Base-by-base conservation (phyloP, 2,329 filamentous ascomycete species). In the Aspergillus vadensis region DNA sequence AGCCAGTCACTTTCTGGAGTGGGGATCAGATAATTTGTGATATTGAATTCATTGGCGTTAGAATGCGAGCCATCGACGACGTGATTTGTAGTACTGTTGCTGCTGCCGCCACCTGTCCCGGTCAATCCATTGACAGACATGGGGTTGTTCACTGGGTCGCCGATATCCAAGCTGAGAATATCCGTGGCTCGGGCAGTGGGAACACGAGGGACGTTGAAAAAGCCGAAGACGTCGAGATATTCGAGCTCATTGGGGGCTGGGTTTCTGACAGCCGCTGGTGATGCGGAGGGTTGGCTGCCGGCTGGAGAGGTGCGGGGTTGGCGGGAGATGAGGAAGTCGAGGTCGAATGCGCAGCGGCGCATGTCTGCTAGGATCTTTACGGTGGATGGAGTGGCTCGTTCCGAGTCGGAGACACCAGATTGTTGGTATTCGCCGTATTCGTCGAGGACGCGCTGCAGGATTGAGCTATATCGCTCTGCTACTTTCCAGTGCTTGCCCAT, bases 181-280 rank as follows among this genome's bases (percentile, higher is more conserved):
- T 72, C 71, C 10, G 70, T 64, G 1, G 71, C 70, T 5, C 76
- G 70, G 4, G 71, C 59, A 19, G 79, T 76, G 0, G 85, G 84
- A 23, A 97, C 79, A 17, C 92, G 82, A 1, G 93, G 93, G 58
- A 96, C 87, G 72, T 97, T 97, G 82, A 97, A 97, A 72, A 96
- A 97, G 68, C 95, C 91, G 73, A 97, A 97, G 0, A 97, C 91
- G 69, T 97, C 92, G 2, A 97, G 81, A 72, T 96, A 96, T 73
- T 96, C 93, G 3, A 97, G 81, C 70, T 96, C 92, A 67, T 95
- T 91, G 1, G 90, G 85, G 9, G 87, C 90, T 0, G 91, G 90
- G 30, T 86, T 84, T 1, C 85, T 84, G 1, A 87, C 86, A 0
- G 87, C 64, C 17, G 62, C 63, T 4, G 65, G 57, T 63, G 57